Percentiles rank a stretch among this genome's conserved stretches.
phyloP scores from a whole-genome alignment of 139 green algal species.

The Bryopsis sp. region DNA sequence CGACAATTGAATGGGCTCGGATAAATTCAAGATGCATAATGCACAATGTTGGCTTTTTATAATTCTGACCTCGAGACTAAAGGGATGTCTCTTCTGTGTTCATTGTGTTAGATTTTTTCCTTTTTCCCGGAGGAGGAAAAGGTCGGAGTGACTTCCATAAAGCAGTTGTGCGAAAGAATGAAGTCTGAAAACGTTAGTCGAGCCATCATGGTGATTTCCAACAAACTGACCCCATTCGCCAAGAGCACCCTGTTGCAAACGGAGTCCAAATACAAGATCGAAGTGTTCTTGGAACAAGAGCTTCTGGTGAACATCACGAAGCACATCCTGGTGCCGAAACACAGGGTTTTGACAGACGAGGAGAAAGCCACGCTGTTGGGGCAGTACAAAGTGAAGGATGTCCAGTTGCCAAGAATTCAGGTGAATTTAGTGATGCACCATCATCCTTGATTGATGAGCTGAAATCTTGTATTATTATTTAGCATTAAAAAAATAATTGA shows the following conservation, averaged over 20 bases:
- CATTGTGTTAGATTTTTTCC: slow-evolving; percentile 78
- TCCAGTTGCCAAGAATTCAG: slow-evolving; percentile 85
- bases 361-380: slow-evolving; percentile 86
- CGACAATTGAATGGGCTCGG: no score
- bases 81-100: background rate
- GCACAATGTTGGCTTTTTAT: background rate
- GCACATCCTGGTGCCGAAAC: slow-evolving; percentile 85
- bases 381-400: slow-evolving; percentile 91
- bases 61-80: background rate
- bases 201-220: slow-evolving; percentile 78
- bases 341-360: slow-evolving; percentile 69
- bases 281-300: slow-evolving; percentile 85
- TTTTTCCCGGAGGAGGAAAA: slow-evolving; percentile 92
- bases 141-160: slow-evolving; percentile 95
- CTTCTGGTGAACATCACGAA: slow-evolving; percentile 96
- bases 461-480: no score
- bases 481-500: no score
- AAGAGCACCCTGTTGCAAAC: slow-evolving; percentile 58
- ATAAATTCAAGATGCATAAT: slow-evolving; percentile 1
- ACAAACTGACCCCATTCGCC: slow-evolving; percentile 52
- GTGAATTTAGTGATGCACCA: no score
- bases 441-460: no score
- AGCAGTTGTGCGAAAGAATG: slow-evolving; percentile 82
- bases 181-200: slow-evolving; percentile 65
- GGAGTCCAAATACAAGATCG: slow-evolving; percentile 71